Conservation (phyloP, 768 basidiomycete species). For the Lactarius hengduanensis region DNA sequence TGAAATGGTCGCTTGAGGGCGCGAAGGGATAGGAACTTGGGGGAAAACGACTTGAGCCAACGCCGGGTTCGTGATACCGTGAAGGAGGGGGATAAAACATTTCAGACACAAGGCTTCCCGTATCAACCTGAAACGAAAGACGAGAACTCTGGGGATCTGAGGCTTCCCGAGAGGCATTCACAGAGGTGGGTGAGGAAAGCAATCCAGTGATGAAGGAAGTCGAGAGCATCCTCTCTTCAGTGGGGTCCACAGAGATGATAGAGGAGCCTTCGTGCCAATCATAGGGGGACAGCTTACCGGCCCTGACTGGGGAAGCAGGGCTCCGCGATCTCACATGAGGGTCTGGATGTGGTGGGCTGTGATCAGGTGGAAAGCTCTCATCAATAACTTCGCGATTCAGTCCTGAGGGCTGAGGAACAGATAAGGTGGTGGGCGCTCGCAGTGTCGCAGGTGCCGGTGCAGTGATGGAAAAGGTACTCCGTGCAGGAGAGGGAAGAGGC, state of each 20-base stretch:
- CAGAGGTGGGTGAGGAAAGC: conserved; percentile 34
- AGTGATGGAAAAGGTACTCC: conserved; percentile 8
- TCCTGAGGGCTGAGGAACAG: neutral
- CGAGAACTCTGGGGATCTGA: conserved; percentile 31
- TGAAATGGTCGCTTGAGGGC: neutral
- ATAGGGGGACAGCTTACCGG: conserved; percentile 37
- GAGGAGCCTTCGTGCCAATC: conserved; percentile 66
- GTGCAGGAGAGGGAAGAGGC: conserved; percentile 12
- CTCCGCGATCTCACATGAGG: conserved; percentile 6
- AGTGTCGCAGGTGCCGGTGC: conserved; percentile 3
- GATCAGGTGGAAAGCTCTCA: neutral
- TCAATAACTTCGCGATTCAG: neutral
- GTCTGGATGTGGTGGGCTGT: neutral
- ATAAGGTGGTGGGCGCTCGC: neutral
- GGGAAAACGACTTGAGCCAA: conserved; percentile 23
- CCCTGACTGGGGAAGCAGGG: neutral
- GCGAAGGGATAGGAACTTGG: neutral
- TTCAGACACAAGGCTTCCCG: conserved; percentile 44
- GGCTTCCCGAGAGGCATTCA: conserved; percentile 27
- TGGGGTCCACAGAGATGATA: conserved; percentile 53
- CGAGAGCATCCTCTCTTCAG: conserved; percentile 56
- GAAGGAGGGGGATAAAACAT: conserved; percentile 48
- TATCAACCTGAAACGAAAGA: conserved; percentile 30
- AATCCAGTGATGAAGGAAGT: conserved; percentile 62
- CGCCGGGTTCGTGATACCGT: conserved; percentile 29